phyloP scores from a whole-genome alignment of 306 rosid species.

The Cucurbita moschata region DNA sequence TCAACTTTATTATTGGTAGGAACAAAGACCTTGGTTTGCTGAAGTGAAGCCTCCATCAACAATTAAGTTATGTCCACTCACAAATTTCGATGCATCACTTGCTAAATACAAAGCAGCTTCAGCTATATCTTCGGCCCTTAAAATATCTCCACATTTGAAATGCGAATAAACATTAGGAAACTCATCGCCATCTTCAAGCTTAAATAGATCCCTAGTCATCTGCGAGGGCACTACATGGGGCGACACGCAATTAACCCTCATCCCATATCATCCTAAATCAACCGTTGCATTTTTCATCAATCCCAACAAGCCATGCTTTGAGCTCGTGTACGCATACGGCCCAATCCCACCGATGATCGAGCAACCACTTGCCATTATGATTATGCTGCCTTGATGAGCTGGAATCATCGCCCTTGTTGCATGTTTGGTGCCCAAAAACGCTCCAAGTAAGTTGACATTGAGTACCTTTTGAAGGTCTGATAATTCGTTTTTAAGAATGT shows the following conservation, averaged over 20 bases:
- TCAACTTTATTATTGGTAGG: background rate
- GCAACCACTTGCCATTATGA: conserved; percentile 17
- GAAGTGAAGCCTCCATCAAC: conserved; percentile 34
- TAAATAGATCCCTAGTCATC: background rate
- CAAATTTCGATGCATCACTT: conserved; percentile 22
- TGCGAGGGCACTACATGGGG: conserved; percentile 26
- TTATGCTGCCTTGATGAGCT: conserved; percentile 15
- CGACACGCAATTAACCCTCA: conserved; percentile 36
- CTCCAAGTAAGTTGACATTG: conserved; percentile 19
- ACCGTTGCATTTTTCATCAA: conserved; percentile 21
- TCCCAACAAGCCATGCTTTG: conserved; percentile 34
- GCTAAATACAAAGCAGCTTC: conserved; percentile 41
- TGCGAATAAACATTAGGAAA: background rate
- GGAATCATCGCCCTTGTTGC: conserved; percentile 40
- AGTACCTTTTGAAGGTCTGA: conserved; percentile 23
- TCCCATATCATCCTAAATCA: conserved; percentile 34
- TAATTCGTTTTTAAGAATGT: conserved; percentile 10
- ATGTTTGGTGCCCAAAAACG: conserved; percentile 31
- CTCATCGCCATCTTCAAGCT: background rate
- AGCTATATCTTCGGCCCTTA: conserved; percentile 23
- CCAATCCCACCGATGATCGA: conserved; percentile 17
- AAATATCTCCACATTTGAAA: conserved; percentile 11
- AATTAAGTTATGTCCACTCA: conserved; percentile 29
- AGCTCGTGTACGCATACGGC: conserved; percentile 24
- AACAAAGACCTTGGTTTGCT: background rate